Base-by-base conservation (phyloP, 306 rosid species). In the Vigna mungo region DNA sequence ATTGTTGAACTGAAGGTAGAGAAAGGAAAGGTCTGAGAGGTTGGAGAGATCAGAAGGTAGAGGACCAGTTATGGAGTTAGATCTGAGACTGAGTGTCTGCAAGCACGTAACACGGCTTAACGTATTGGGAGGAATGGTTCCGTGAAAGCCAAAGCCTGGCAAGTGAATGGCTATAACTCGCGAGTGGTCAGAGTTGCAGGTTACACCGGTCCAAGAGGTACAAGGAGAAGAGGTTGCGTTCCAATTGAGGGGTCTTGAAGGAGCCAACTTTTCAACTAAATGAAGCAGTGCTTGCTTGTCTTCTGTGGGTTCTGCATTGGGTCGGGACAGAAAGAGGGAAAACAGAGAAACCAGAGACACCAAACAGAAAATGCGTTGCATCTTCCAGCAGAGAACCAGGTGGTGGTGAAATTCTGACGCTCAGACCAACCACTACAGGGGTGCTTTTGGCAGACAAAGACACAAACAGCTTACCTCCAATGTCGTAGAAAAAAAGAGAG, bases 1-100 rank as follows among this genome's bases (percentile, higher is more conserved):
- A 75, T 87, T 84, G 80, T 93, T 93, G 84, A 84, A 93, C 27
- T 93, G 98, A 75, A 93, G 92, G 66, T 87, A 89, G n/a, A 93
- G 87, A 0, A 87, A 78, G 47, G 98, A 88, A 65, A 93, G 81
- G 80, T 93, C 88, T 18, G 74, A 87, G 32, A 93, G 91, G 25
- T 84, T 82, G 17, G 82, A 60, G 49, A 93, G 84, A 51, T 93
- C 93, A 20, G 86, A 85, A 52, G 98, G 98, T 70, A 93, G 87
- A 32, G 72, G 48, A 48, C 95, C 98, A 21, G 62, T 83, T 14
- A 91, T 84, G 36, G 78, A 78, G 70, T 93, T 93, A 77, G 98
- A 93, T 87, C 98, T 85, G 82, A 93, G 91, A 36, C 93, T 91
- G 74, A 93, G 78, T 7, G 68, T 80, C 76, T 91, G 89, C 43